phyloP scores from a whole-genome alignment of 768 basidiomycete species.

The Lanmaoa rubissima region DNA sequence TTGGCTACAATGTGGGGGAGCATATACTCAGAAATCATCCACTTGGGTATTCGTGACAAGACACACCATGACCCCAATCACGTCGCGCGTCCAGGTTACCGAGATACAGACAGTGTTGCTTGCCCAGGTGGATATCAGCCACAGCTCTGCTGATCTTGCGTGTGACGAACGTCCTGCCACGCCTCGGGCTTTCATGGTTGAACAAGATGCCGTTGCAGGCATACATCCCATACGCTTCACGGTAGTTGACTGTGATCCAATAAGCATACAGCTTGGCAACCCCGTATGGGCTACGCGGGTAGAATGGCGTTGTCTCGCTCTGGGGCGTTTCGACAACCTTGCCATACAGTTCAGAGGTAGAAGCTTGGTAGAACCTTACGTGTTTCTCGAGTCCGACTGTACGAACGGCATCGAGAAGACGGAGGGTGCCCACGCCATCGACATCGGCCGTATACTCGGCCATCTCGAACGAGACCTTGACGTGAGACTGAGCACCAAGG shows the following conservation, averaged over 20 bases:
- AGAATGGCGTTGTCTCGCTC: slow-evolving; percentile 95
- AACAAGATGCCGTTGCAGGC: slow-evolving; percentile 97
- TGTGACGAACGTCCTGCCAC: slow-evolving; percentile 95
- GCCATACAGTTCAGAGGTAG: slow-evolving; percentile 95
- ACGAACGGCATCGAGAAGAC: slow-evolving; percentile 92
- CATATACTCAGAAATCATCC: slow-evolving; percentile 6
- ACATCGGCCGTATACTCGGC: slow-evolving; percentile 99
- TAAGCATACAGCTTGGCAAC: slow-evolving; percentile 92
- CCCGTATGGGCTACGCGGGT: slow-evolving; percentile 96
- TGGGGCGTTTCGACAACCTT: slow-evolving; percentile 96
- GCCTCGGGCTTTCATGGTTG: slow-evolving; percentile 95
- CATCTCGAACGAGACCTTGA: slow-evolving; percentile 99
- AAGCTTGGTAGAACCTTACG: slow-evolving; percentile 95
- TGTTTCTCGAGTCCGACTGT: slow-evolving; percentile 94
- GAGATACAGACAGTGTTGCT: slow-evolving; percentile 87
- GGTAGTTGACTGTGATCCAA: slow-evolving; percentile 90
- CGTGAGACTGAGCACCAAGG: slow-evolving; percentile 95
- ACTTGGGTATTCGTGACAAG: neutral
- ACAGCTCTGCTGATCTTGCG: slow-evolving; percentile 91
- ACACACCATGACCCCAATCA: slow-evolving; percentile 95
- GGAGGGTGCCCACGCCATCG: slow-evolving; percentile 91
- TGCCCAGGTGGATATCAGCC: slow-evolving; percentile 87
- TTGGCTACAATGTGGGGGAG: slow-evolving; percentile 46
- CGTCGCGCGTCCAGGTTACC: slow-evolving; percentile 94
- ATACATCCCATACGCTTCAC: slow-evolving; percentile 95